These are phyloP conservation scores for Nemania abortiva DNA, from an alignment of 2,329 filamentous ascomycete species.

Conservation along the genomic window DNA sequence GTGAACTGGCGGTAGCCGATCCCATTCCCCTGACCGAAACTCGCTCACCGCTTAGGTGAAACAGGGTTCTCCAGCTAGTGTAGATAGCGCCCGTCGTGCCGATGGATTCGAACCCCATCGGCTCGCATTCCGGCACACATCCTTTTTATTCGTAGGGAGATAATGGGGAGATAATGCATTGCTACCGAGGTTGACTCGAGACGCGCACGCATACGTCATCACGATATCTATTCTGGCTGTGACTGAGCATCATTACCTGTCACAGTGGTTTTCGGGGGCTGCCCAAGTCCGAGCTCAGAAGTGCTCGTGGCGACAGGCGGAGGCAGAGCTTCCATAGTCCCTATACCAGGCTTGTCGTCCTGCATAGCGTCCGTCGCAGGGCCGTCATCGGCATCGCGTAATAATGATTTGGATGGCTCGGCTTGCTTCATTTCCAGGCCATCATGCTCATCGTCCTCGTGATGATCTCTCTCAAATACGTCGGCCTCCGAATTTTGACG, in stretches of 20 bases:
- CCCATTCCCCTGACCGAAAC: conserved; percentile 39
- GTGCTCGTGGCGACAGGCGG: conserved; percentile 33
- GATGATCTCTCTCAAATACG: conserved; percentile 61
- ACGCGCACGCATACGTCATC: conserved; percentile 34
- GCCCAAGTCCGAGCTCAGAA: conserved; percentile 3
- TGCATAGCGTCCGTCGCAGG: conserved; percentile 32
- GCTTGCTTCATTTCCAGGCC: conserved; percentile 45
- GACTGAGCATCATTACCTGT: conserved; percentile 34
- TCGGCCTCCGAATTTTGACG: conserved; percentile 62
- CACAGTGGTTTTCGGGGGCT: conserved; percentile 22
- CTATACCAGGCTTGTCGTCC: conserved; percentile 24
- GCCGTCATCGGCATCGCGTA: conserved; percentile 39
- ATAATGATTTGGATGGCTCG: conserved; percentile 36
- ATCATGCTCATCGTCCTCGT: conserved; percentile 42
- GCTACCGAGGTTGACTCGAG: conserved; percentile 24
- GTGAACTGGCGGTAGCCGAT: conserved; percentile 28
- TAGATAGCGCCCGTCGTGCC: conserved; percentile 31
- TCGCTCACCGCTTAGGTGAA: conserved; percentile 38
- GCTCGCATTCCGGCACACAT: conserved; percentile 31
- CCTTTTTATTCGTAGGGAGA: conserved; percentile 26
- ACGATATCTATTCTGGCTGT: conserved; percentile 24
- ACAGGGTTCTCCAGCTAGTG: conserved; percentile 27
- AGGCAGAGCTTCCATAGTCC: conserved; percentile 41
- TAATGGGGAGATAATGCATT: conserved; percentile 24
- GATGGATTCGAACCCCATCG: conserved; percentile 29